These are phyloP conservation scores for Cladophialophora immunda DNA, from an alignment of 2,329 filamentous ascomycete species.

Conservation along the genomic window DNA sequence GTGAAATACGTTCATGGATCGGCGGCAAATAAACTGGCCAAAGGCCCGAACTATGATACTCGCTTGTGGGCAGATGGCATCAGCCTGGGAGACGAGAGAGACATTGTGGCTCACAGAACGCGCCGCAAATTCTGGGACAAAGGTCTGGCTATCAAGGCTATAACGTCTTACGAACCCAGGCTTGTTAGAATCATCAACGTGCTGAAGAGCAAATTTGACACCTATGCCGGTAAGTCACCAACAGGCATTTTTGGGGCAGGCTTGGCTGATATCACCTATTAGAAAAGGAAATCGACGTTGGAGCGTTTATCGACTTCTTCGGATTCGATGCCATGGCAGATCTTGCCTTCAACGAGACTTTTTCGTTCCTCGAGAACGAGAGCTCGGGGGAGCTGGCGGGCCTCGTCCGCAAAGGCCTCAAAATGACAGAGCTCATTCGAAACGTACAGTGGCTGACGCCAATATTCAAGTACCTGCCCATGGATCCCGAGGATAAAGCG, in stretches of 20 bases:
- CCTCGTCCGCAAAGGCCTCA: constrained; percentile 7
- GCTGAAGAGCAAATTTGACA: neutral
- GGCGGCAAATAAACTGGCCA: neutral
- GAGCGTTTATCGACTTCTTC: constrained; percentile 5
- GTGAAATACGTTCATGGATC: constrained; percentile 65
- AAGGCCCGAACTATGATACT: constrained; percentile 2
- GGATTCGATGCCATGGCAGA: constrained; percentile 12
- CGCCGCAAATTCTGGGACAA: constrained; percentile 11
- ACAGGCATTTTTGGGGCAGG: too few species aligned
- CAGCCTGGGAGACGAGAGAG: constrained; percentile 1
- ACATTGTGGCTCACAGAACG: neutral
- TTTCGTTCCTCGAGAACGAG: constrained; percentile 4
- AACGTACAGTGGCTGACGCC: constrained; percentile 8
- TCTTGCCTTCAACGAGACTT: constrained; percentile 2
- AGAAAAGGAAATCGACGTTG: constrained; percentile 6
- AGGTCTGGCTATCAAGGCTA: neutral
- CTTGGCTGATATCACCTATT: neutral
- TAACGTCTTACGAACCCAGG: constrained; percentile 6
- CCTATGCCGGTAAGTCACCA: neutral
- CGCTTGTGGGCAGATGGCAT: neutral
- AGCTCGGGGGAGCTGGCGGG: constrained; percentile 1
- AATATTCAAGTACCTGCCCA: constrained; percentile 11
- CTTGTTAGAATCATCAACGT: constrained; percentile 4
- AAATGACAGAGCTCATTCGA: constrained; percentile 4
- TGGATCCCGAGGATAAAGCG: constrained; percentile 6